These are phyloP conservation scores for Colletotrichum salicis DNA, from an alignment of 2,329 filamentous ascomycete species.

Conservation along the genomic window DNA sequence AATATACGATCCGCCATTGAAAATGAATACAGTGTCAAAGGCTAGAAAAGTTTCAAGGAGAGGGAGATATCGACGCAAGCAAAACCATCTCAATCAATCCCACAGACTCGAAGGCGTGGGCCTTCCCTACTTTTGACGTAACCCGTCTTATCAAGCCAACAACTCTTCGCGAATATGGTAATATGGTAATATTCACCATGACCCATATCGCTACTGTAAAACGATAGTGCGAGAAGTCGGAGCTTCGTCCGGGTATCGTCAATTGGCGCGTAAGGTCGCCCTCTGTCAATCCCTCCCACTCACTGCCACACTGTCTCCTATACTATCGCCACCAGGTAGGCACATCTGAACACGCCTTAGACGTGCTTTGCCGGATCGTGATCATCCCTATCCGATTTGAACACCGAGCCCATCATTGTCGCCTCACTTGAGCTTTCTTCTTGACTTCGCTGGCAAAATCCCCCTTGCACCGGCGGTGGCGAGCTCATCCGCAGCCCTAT, in stretches of 20 bases:
- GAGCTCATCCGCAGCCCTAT: constrained; percentile 81
- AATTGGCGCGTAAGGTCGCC: neutral
- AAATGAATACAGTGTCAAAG: neutral
- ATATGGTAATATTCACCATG: neutral
- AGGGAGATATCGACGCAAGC: neutral
- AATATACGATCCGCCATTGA: neutral
- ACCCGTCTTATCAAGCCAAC: neutral
- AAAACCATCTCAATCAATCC: neutral
- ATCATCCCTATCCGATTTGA: neutral
- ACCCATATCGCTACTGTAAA: neutral
- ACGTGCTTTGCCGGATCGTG: neutral
- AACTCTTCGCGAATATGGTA: neutral
- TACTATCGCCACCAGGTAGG: neutral
- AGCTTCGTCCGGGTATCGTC: neutral
- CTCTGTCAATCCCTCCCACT: neutral
- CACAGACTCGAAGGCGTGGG: neutral
- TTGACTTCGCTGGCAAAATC: constrained; percentile 10
- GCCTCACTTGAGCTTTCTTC: constrained; percentile 17
- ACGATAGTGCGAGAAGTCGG: neutral
- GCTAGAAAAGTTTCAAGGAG: neutral
- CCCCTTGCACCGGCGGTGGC: constrained; percentile 65
- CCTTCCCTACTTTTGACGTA: neutral
- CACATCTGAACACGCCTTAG: neutral
- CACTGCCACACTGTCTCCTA: neutral
- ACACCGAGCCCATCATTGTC: neutral